phyloP scores from a whole-genome alignment of 208 protist species.

The Crithidia fasciculata region DNA sequence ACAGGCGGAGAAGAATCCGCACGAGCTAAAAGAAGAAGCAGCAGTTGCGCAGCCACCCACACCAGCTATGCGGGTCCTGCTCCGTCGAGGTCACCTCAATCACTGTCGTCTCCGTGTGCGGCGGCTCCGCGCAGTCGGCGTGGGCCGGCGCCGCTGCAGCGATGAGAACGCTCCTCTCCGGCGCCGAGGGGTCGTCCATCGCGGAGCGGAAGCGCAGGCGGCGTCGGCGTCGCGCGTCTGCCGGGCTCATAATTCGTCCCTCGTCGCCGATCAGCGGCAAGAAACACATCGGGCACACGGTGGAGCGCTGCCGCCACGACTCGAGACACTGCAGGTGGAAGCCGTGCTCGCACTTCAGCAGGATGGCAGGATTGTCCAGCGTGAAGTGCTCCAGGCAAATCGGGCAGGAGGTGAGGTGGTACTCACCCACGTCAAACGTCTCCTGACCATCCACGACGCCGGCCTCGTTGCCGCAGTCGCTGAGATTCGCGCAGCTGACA shows the following conservation, averaged over 20 bases:
- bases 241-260: conserved; percentile 50
- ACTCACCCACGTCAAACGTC: conserved; percentile 76
- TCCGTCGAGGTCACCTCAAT: conserved; percentile 22
- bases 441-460: conserved; percentile 24
- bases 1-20: neutral
- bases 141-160: neutral
- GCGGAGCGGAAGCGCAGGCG: conserved; percentile 14
- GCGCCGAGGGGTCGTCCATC: neutral
- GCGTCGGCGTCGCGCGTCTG: conserved; percentile 43
- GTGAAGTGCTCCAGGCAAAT: conserved; percentile 87
- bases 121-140: conserved; percentile 6
- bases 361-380: conserved; percentile 78
- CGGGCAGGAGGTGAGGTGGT: conserved; percentile 68
- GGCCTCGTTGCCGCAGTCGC: conserved; percentile 27
- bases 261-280: conserved; percentile 44
- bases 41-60: conserved; percentile 19
- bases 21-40: conserved; percentile 7
- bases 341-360: conserved; percentile 77
- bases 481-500: conserved; percentile 30
- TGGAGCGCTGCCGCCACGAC: conserved; percentile 75
- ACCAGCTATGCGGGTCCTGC: conserved; percentile 8
- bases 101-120: conserved; percentile 14
- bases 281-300: conserved; percentile 71
- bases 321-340: conserved; percentile 87
- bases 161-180: conserved; percentile 8